A percentile compares a stretch with the other conserved stretches of the same genome.
phyloP scores from a whole-genome alignment of 441 rosid species.

The Codiaeum variegatum region DNA sequence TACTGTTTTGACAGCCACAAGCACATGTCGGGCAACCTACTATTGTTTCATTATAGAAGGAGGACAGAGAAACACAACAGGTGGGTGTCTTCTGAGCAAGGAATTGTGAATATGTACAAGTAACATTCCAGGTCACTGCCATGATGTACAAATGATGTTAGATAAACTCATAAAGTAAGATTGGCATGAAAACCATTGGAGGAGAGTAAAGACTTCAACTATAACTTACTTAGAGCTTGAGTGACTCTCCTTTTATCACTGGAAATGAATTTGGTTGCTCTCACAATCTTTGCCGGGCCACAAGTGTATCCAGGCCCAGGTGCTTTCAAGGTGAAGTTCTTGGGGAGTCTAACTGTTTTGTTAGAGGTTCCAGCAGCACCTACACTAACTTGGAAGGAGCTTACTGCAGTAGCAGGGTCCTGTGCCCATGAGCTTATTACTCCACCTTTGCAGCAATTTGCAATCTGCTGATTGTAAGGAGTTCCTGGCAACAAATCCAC shows the following conservation, averaged over 20 bases:
- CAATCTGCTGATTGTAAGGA: slow-evolving; percentile 64
- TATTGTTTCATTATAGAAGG: slow-evolving; percentile 73
- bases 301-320: slow-evolving; percentile 93
- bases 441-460: slow-evolving; percentile 88
- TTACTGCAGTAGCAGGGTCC: slow-evolving; percentile 54
- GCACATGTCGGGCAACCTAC: slow-evolving; percentile 78
- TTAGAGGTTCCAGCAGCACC: slow-evolving; percentile 74
- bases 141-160: slow-evolving; percentile 22
- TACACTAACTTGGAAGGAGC: slow-evolving; percentile 73
- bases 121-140: slow-evolving; percentile 92
- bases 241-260: slow-evolving; percentile 66
- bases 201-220: neutral
- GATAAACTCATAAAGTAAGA: slow-evolving; percentile 11
- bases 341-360: slow-evolving; percentile 65
- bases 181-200: neutral
- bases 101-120: slow-evolving; percentile 87
- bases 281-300: slow-evolving; percentile 59
- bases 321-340: slow-evolving; percentile 65
- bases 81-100: slow-evolving; percentile 72
- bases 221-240: slow-evolving; percentile 74
- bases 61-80: slow-evolving; percentile 86
- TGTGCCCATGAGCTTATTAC: slow-evolving; percentile 69
- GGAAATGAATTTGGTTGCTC: slow-evolving; percentile 45
- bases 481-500: slow-evolving; percentile 88
- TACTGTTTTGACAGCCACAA: slow-evolving; percentile 72